Evolutionary conservation across 257 asterid species (phyloP), one percentile per base, ranked within the genome.

Genomic region (Solanum infundibuliforme): DNA sequence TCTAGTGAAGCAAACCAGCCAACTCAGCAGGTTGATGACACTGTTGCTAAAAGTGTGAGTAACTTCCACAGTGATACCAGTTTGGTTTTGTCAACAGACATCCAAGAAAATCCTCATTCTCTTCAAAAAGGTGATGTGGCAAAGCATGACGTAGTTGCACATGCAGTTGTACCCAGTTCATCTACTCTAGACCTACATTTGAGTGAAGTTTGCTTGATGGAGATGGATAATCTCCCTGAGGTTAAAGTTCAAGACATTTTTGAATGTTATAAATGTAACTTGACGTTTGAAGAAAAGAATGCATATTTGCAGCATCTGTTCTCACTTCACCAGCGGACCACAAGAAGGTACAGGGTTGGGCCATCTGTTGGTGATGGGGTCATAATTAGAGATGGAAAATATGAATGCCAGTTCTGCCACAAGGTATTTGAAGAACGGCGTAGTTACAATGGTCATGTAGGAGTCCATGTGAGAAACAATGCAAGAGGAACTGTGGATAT

Each of bases 321-420:
- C 86, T 90, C 98, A 9, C 86, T 93, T 92, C 99, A 97, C 91
- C 95, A 93, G 91, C 96, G 92, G 91, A 93, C 98, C 73, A 93
- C 97, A 29, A 97, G 93, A 89, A 94, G 96, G 90, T 92, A 91
- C 93, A 96, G 89, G 88, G 77, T 93, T 72, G 95, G 98, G 93
- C 89, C 92, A 10, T 89, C 96, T 85, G 92, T 96, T 71, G 96
- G 95, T 43, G 98, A 96, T 76, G 98, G 98, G 35, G 98, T 94
- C 86, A 94, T 97, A 74, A 92, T 94, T 71, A 94, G 84, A 92
- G 98, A 95, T 88, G 98, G 99, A 69, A 94, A 95, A 91, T 97
- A 90, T 69, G 98, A 95, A 91, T 95, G 99, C 91, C 98, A 95
- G 88, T 94, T 94, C 91, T 95, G 99, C 90, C 98, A 96, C 92